These are phyloP conservation scores for Hippophae rhamnoides DNA, from an alignment of 306 rosid genomes.

Conservation along the genomic window DNA sequence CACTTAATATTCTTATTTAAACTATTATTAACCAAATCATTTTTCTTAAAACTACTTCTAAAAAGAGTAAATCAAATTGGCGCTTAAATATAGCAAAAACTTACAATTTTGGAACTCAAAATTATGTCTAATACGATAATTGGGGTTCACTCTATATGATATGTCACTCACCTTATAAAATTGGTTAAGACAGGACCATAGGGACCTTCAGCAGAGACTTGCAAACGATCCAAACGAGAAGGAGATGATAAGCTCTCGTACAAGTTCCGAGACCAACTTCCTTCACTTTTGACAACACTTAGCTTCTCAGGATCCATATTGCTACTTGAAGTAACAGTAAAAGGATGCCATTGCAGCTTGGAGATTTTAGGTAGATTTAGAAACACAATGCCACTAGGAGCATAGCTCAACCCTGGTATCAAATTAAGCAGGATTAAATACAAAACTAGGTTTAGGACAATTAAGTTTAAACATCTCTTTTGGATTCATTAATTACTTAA, in stretches of 20 bases:
- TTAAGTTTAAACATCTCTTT: too few relatives aligned
- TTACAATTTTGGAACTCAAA: too few relatives aligned
- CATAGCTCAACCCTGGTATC: conserved; percentile 45
- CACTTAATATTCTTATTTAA: too few relatives aligned
- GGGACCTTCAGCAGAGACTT: conserved; percentile 64
- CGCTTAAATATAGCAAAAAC: too few relatives aligned
- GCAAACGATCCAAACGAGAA: conserved; percentile 31
- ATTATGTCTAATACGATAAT: too few relatives aligned
- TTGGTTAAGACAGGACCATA: conserved; percentile 56
- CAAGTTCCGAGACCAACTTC: conserved; percentile 61
- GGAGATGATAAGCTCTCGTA: conserved; percentile 48
- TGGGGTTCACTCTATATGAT: neutral
- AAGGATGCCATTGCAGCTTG: conserved; percentile 90
- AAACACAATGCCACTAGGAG: conserved; percentile 59
- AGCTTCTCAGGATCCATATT: conserved; percentile 52
- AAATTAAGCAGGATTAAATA: too few relatives aligned
- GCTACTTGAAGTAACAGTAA: conserved; percentile 56
- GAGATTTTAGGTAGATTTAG: conserved; percentile 68
- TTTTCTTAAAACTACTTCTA: too few relatives aligned
- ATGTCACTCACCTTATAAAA: conserved; percentile 32
- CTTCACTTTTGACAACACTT: conserved; percentile 60
- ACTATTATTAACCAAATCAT: too few relatives aligned
- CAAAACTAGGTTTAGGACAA: too few relatives aligned
- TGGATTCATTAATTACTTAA: too few relatives aligned
- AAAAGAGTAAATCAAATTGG: too few relatives aligned